phyloP scores from a whole-genome alignment of 306 rosid genomes.

The Quercus dentata region DNA sequence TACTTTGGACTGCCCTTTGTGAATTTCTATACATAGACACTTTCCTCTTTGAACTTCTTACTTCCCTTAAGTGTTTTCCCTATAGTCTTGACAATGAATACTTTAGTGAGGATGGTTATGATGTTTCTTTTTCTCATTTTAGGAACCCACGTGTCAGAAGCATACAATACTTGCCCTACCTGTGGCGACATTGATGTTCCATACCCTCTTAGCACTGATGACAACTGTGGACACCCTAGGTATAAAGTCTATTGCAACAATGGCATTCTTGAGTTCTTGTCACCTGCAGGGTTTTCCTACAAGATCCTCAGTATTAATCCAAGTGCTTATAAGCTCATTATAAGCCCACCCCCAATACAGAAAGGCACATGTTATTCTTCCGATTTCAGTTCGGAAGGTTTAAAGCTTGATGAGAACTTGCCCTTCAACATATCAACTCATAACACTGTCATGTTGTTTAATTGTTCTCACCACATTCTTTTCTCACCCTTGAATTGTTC shows the following conservation, averaged over 20 bases:
- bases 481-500: constrained; percentile 79
- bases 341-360: constrained; percentile 49
- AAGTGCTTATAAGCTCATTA: constrained; percentile 39
- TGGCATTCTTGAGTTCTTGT: constrained; percentile 53
- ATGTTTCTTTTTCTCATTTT: constrained; percentile 29
- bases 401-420: constrained; percentile 46
- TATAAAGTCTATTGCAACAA: constrained; percentile 63
- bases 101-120: constrained; percentile 23
- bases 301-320: constrained; percentile 61
- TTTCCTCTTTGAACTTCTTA: no score
- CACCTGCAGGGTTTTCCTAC: constrained; percentile 54
- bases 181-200: constrained; percentile 69
- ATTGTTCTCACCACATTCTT: constrained; percentile 52
- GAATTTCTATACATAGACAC: not conserved
- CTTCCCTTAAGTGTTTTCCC: constrained; percentile 1
- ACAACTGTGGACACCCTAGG: constrained; percentile 58
- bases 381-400: constrained; percentile 54
- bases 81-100: not conserved
- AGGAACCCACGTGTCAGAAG: constrained; percentile 22
- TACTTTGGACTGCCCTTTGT: not conserved
- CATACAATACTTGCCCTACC: constrained; percentile 40
- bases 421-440: constrained; percentile 74
- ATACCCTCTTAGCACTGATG: constrained; percentile 71
- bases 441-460: constrained; percentile 72
- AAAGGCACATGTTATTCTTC: constrained; percentile 53